Evolutionary conservation across 345 rosid species (phyloP).

Genomic region (Eucalyptus tenuipes): DNA sequence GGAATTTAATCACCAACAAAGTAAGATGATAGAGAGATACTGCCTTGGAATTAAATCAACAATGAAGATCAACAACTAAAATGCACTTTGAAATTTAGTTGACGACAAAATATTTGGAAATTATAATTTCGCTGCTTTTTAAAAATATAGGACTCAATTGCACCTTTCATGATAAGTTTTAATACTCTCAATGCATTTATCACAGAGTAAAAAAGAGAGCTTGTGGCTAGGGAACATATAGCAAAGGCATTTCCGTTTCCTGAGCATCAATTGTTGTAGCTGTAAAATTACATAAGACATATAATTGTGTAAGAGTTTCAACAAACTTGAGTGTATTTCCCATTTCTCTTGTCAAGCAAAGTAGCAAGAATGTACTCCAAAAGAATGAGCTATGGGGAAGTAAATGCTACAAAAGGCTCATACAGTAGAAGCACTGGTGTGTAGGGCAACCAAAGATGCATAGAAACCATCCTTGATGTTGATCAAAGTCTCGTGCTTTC

Average conservation of each 20-base stretch:
- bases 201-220: neutral
- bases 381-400: neutral
- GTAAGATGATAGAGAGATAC: neutral
- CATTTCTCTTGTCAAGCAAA: neutral
- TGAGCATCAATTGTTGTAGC: neutral
- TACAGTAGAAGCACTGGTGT: constrained; percentile 13
- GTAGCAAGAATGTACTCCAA: neutral
- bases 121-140: neutral
- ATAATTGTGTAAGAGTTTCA: neutral
- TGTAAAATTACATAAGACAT: neutral
- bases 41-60: neutral
- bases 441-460: constrained; percentile 34
- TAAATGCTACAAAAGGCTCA: neutral
- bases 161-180: neutral
- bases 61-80: neutral
- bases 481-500: constrained; percentile 38
- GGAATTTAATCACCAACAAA: neutral
- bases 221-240: neutral
- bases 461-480: constrained; percentile 28
- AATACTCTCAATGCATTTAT: no score
- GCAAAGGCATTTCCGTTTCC: neutral
- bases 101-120: neutral
- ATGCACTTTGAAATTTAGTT: neutral
- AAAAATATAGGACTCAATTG: neutral
- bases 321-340: neutral